These are phyloP conservation scores for Metschnikowia lunata DNA, from an alignment of 805 yeast genomes.

Conservation along the genomic window DNA sequence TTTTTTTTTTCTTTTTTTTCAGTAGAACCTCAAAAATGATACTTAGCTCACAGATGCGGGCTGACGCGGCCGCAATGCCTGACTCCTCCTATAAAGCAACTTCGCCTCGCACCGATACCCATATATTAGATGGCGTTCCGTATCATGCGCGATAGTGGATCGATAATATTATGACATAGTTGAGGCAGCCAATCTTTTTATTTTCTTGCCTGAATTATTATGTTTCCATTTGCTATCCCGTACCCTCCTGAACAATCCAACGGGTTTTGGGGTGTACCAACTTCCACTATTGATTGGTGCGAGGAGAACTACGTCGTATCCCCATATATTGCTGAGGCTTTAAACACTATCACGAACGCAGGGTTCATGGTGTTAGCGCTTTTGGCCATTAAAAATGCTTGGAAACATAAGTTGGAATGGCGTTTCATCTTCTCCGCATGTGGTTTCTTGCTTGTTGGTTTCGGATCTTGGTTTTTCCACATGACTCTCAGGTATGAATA, in stretches of 20 bases:
- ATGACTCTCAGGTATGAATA: constrained; percentile 89
- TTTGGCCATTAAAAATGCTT: constrained; percentile 61
- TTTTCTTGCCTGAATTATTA: constrained; percentile 3
- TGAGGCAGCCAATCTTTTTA: too few relatives aligned
- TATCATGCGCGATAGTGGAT: too few relatives aligned
- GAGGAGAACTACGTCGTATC: constrained; percentile 93
- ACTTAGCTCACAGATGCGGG: background rate
- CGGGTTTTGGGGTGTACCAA: constrained; percentile 79
- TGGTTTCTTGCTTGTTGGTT: constrained; percentile 86
- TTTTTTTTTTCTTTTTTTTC: too few relatives aligned
- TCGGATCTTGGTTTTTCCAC: constrained; percentile 94
- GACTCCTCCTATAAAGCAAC: background rate
- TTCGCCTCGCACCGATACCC: background rate
- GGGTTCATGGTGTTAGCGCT: constrained; percentile 50
- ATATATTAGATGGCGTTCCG: too few relatives aligned
- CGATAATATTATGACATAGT: too few relatives aligned
- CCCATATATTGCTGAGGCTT: constrained; percentile 81
- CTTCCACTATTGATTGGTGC: constrained; percentile 98
- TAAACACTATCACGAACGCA: constrained; percentile 78
- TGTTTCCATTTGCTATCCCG: constrained; percentile 48
- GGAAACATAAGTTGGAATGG: constrained; percentile 56
- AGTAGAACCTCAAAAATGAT: too few relatives aligned
- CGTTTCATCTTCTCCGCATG: constrained; percentile 67
- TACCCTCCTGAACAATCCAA: constrained; percentile 52
- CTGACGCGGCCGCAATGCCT: background rate